Evolutionary conservation across 257 asterid species (phyloP).

Genomic region (Solanum neorickii): DNA sequence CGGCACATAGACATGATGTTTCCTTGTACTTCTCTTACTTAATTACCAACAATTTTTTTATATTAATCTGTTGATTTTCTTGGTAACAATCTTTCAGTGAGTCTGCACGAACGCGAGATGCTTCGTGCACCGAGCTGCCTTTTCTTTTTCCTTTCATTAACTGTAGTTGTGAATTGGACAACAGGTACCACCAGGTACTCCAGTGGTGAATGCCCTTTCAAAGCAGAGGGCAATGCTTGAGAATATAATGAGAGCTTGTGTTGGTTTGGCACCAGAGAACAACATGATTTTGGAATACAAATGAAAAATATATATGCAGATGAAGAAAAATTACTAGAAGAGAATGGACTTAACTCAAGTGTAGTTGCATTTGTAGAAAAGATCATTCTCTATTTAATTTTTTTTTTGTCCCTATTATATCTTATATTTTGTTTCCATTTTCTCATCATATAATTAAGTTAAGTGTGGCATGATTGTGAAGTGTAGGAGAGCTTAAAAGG

Average conservation of each 20-base stretch:
- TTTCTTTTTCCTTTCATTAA: background rate
- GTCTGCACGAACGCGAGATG: background rate
- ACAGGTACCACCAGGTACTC: constrained; percentile 98
- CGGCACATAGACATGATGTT: background rate
- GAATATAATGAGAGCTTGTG: constrained; percentile 94
- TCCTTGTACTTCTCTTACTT: background rate
- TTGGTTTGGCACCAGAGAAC: constrained; percentile 97
- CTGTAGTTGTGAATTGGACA: background rate
- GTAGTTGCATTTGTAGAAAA: background rate
- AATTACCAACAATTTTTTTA: background rate
- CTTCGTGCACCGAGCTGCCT: background rate
- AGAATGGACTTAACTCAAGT: background rate
- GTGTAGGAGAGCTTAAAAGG: background rate
- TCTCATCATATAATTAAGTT: background rate
- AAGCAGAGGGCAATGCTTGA: constrained; percentile 97
- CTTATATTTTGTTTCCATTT: background rate
- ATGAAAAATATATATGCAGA: constrained; percentile 13
- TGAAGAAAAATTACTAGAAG: background rate
- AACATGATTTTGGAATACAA: constrained; percentile 98
- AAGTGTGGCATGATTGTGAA: background rate
- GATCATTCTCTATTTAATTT: background rate
- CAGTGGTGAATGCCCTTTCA: constrained; percentile 92
- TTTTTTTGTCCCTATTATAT: background rate
- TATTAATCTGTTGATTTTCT: background rate
- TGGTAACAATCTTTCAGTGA: background rate